These are phyloP conservation scores for Tricholoma flavovirens DNA, from an alignment of 768 basidiomycete species.

Conservation along the genomic window DNA sequence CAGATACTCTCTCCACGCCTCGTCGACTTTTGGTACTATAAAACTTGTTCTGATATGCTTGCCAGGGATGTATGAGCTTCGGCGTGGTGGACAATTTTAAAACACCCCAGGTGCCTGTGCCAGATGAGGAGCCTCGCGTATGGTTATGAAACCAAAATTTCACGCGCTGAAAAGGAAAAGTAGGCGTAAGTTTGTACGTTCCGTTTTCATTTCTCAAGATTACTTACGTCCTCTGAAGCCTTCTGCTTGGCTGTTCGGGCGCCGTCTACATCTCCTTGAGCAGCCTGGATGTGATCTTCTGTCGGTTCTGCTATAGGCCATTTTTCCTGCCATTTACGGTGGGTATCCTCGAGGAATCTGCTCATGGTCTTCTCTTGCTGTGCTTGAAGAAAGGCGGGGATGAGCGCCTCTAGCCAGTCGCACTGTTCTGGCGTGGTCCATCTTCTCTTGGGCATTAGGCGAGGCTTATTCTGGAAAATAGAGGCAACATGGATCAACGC, in stretches of 20 bases:
- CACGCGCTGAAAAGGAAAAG: background rate
- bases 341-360: background rate
- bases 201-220: background rate
- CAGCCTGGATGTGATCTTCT: background rate
- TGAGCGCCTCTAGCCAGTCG: background rate
- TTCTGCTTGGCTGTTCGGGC: background rate
- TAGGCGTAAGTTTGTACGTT: background rate
- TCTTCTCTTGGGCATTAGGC: background rate
- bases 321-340: background rate
- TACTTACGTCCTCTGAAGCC: background rate
- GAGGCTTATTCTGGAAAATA: too few species aligned
- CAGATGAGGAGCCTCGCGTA: background rate
- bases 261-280: background rate
- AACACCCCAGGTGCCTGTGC: background rate
- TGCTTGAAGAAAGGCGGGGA: background rate
- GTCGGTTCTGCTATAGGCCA: background rate
- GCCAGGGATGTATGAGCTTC: background rate
- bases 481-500: background rate
- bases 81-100: background rate
- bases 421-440: background rate
- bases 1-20: background rate
- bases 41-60: background rate
- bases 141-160: background rate
- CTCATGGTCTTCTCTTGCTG: background rate
- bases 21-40: background rate